Evolutionary conservation across 352 stramenopile species (phyloP).

Genomic region (Globisporangium alternatum): DNA sequence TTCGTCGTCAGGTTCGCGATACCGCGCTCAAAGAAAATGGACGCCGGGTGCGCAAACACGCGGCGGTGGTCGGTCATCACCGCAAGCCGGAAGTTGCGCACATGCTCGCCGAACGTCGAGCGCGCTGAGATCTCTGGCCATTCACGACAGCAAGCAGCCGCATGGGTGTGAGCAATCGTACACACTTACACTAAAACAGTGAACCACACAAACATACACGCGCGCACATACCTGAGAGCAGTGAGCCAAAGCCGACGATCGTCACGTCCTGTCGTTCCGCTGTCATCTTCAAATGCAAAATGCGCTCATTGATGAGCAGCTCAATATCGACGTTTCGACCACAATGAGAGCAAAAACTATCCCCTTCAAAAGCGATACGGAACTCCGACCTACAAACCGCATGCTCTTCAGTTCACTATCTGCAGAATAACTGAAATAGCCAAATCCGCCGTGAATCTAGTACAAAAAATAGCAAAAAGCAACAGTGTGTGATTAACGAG

Average conservation of each 20-base stretch:
- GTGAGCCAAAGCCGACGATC: conserved; percentile 90
- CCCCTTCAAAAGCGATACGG: too few species aligned
- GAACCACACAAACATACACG: not conserved
- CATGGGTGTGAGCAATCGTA: not conserved
- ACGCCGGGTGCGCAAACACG: conserved; percentile 90
- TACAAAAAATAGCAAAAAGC: too few species aligned
- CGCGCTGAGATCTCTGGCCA: conserved; percentile 65
- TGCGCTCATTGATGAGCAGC: too few species aligned
- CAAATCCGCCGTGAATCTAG: too few species aligned
- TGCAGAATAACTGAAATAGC: too few species aligned
- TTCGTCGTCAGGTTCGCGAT: conserved; percentile 88
- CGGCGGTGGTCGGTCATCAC: conserved; percentile 82
- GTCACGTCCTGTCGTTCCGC: conserved; percentile 27
- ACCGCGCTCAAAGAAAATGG: conserved; percentile 91
- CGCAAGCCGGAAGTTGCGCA: conserved; percentile 88
- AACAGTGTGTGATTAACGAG: not conserved
- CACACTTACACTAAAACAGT: not conserved
- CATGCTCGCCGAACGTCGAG: conserved; percentile 83
- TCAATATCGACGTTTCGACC: too few species aligned
- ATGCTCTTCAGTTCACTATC: too few species aligned
- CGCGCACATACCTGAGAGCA: conserved; percentile 66
- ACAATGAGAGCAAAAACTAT: too few species aligned
- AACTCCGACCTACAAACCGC: too few species aligned
- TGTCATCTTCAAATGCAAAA: not conserved
- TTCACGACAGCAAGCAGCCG: not conserved